Evolutionary conservation across 2,329 filamentous ascomycete genomes (phyloP).

Genomic region (Dactylonectria estremocensis): DNA sequence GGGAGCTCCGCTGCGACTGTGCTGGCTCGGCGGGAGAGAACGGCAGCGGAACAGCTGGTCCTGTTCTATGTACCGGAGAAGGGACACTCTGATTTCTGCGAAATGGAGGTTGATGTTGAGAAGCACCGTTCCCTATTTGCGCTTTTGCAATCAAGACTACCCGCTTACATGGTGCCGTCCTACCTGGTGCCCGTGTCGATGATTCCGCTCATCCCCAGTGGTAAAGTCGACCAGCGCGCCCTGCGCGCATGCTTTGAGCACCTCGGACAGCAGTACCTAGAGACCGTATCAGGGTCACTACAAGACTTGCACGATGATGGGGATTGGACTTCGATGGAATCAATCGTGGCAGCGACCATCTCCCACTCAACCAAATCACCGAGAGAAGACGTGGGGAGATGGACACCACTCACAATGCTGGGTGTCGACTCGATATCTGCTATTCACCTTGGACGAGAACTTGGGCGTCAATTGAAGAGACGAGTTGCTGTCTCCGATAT

Average conservation of each 20-base stretch:
- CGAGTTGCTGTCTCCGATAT: constrained; percentile 78
- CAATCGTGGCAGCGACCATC: constrained; percentile 68
- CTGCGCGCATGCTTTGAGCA: constrained; percentile 65
- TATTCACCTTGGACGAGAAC: constrained; percentile 75
- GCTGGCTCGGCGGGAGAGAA: constrained; percentile 62
- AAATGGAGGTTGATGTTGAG: constrained; percentile 55
- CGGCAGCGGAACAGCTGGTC: constrained; percentile 69
- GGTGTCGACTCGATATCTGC: constrained; percentile 89
- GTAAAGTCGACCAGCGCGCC: constrained; percentile 77
- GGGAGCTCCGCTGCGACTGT: constrained; percentile 77
- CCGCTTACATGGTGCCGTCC: constrained; percentile 85
- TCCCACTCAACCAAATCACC: constrained; percentile 64
- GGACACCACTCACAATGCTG: constrained; percentile 82
- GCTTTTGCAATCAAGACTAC: constrained; percentile 69
- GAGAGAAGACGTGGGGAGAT: constrained; percentile 66
- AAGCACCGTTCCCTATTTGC: constrained; percentile 66
- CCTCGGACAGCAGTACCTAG: constrained; percentile 63
- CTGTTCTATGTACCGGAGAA: constrained; percentile 76
- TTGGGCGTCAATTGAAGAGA: constrained; percentile 63
- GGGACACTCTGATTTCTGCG: constrained; percentile 48
- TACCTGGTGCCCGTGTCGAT: constrained; percentile 78
- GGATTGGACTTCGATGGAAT: constrained; percentile 71
- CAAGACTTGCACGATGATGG: constrained; percentile 51
- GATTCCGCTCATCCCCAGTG: constrained; percentile 81
- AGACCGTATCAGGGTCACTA: constrained; percentile 47